Evolutionary conservation across 108 stramenopile species (phyloP), one percentile per base, ranked within the genome.

Genomic region (Nitzschia sp.): DNA sequence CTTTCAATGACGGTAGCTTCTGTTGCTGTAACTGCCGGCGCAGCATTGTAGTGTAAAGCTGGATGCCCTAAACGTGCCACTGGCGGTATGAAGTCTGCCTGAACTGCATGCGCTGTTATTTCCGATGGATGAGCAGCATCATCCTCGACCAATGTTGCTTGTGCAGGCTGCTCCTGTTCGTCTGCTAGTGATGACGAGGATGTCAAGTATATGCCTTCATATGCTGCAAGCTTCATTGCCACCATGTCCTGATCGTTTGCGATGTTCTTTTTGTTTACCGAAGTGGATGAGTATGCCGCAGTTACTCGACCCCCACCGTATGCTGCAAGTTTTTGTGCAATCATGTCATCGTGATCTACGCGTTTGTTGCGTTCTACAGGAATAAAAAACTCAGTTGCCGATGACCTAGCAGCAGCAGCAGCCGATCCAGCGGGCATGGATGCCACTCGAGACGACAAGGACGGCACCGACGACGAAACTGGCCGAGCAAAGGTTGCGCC

Each of bases 111-210:
- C 27, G 56, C 46, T 2, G 29, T 42, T 18, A 62, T 25, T 18
- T 71, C 74, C 5, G 46, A 59, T 15, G 67, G 74, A 45, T 79
- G 78, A 1, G 64, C 64, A 1, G 64, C 64, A 26, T 66, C 54
- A 23, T 51, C 11, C 4, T 17, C 21, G 21, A 51, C 21, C 4
- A 23, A 23, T n/a, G 49, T 51, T 4, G 49, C 49, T 51, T 51
- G 4, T 17, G 49, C 21, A 19, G 57, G 33, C 70, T 68, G 72
- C 1, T 54, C n/a, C 53, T 18, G 60, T 33, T 21, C 4, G 49
- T 19, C 6, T 9, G 13, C 38, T 6, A 42, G 38, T 13, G 38
- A 42, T 42, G 38, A 42, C 13, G 38, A 42, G 9, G 38, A 42
- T 42, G 38, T n/a, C n/a, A n/a, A n/a, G n/a, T n/a, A n/a, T n/a